phyloP scores from a whole-genome alignment of 768 basidiomycete genomes.

The Clavulina sp. region DNA sequence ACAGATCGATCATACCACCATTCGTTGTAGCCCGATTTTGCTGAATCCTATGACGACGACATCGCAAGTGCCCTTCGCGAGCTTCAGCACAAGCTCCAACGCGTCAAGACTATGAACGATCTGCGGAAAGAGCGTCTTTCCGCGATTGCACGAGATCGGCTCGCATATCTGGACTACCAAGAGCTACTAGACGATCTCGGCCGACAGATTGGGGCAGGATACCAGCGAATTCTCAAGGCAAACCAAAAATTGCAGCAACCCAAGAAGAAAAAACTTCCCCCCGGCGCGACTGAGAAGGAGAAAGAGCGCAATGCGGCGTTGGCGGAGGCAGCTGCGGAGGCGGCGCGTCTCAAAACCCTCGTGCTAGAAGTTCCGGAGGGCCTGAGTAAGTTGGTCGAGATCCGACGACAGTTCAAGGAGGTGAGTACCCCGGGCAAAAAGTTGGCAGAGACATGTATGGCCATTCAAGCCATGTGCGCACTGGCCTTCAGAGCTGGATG shows the following conservation, averaged over 20 bases:
- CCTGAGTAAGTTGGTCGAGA: constrained; percentile 53
- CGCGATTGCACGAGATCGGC: constrained; percentile 62
- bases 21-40: constrained; percentile 44
- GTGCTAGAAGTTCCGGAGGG: constrained; percentile 44
- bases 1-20: neutral
- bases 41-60: constrained; percentile 68
- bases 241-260: constrained; percentile 36
- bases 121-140: constrained; percentile 57
- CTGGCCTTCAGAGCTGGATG: too few species aligned
- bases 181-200: constrained; percentile 74
- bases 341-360: constrained; percentile 38
- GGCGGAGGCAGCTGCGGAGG: constrained; percentile 38
- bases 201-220: constrained; percentile 65
- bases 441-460: too few species aligned
- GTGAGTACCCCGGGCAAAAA: neutral
- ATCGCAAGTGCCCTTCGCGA: constrained; percentile 80
- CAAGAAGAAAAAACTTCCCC: constrained; percentile 37
- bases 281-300: constrained; percentile 15
- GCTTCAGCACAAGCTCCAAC: constrained; percentile 65
- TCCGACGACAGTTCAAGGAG: constrained; percentile 63
- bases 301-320: too few species aligned
- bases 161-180: constrained; percentile 85
- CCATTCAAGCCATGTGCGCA: too few species aligned
- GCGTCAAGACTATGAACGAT: constrained; percentile 68
- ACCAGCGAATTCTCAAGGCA: constrained; percentile 31